Conservation (phyloP, 305 asterid genomes). For the Fraxinus sp. region DNA sequence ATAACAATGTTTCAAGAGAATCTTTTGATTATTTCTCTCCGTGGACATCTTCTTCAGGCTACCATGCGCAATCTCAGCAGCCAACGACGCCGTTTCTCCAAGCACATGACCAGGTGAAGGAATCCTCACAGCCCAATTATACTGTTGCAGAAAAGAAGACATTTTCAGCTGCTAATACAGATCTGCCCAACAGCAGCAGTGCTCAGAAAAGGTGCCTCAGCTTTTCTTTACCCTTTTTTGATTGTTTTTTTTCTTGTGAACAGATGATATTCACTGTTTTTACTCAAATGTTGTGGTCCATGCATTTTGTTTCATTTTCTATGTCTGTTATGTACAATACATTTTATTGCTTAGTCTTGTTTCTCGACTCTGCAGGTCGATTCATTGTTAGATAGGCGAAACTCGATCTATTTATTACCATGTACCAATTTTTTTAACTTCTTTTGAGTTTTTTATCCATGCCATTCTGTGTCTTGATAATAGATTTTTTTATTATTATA, state of each 20-base stretch:
- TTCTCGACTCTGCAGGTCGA: background rate
- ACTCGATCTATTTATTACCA: background rate
- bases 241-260: slow-evolving; percentile 6
- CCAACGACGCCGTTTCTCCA: slow-evolving; percentile 27
- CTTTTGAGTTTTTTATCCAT: background rate
- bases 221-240: slow-evolving; percentile 29
- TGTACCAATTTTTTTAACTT: background rate
- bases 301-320: slow-evolving; percentile 11
- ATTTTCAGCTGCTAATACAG: slow-evolving; percentile 43
- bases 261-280: slow-evolving; percentile 46
- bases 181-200: slow-evolving; percentile 45
- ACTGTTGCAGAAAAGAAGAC: slow-evolving; percentile 51
- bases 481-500: background rate
- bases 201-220: slow-evolving; percentile 77
- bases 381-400: background rate
- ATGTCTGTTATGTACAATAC: background rate
- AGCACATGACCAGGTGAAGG: slow-evolving; percentile 29
- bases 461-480: background rate
- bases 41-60: slow-evolving; percentile 17
- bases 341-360: background rate
- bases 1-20: slow-evolving; percentile 14
- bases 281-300: slow-evolving; percentile 48
- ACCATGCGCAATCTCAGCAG: slow-evolving; percentile 10
- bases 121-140: slow-evolving; percentile 50
- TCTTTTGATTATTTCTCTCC: slow-evolving; percentile 35